These are phyloP conservation scores for Tillandsia fasciculata DNA, from an alignment of 176 grass and related monocot genomes.

Conservation along the genomic window DNA sequence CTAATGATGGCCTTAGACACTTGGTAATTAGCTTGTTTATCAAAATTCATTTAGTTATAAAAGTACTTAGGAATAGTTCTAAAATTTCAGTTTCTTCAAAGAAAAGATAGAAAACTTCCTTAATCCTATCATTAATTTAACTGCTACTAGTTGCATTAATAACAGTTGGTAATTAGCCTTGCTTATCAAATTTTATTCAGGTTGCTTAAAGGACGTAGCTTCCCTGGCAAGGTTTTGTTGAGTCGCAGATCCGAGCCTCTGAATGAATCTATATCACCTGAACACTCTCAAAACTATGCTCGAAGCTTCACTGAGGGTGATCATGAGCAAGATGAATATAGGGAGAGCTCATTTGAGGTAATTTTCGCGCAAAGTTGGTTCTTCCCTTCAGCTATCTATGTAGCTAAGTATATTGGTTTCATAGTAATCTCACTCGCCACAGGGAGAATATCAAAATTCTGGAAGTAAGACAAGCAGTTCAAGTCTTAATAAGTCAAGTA, in stretches of 20 bases:
- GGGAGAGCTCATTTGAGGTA: constrained; percentile 50
- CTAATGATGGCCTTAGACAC: too few species aligned
- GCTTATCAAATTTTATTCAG: constrained; percentile 24
- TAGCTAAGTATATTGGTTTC: not conserved
- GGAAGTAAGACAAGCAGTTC: constrained; percentile 31
- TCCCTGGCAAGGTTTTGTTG: constrained; percentile 84
- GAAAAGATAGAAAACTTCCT: too few species aligned
- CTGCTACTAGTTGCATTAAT: not conserved
- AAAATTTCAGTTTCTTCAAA: too few species aligned
- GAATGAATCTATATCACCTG: constrained; percentile 31
- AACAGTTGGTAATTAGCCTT: not conserved
- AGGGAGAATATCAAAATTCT: constrained; percentile 39
- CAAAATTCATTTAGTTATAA: too few species aligned
- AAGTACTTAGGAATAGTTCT: too few species aligned
- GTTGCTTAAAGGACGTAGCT: constrained; percentile 83
- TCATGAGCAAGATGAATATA: constrained; percentile 38
- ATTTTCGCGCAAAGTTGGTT: constrained; percentile 13
- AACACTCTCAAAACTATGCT: constrained; percentile 28
- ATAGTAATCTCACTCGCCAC: constrained; percentile 15
- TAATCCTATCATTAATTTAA: not conserved
- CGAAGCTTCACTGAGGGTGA: constrained; percentile 43
- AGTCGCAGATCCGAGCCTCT: constrained; percentile 59
- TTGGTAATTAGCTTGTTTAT: too few species aligned
- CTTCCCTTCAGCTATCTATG: constrained; percentile 5
- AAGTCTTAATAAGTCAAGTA: constrained; percentile 40